These are phyloP conservation scores for Verruconis gallopava DNA, from an alignment of 2,329 filamentous ascomycete genomes.

Conservation along the genomic window DNA sequence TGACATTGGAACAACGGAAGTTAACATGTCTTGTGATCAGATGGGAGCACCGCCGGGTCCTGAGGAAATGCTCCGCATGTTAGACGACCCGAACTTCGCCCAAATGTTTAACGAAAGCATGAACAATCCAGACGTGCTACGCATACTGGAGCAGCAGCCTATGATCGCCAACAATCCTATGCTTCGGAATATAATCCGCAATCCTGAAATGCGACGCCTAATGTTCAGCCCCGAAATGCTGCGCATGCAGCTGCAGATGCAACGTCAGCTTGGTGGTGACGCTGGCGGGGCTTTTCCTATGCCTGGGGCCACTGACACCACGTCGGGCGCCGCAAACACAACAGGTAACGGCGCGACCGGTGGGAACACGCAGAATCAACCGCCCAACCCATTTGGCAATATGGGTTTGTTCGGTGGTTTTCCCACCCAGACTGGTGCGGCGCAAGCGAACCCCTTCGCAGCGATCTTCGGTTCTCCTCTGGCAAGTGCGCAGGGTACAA, in stretches of 20 bases:
- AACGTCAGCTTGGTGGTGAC: slow-evolving; percentile 49
- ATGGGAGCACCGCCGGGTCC: slow-evolving; percentile 80
- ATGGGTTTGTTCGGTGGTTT: neutral
- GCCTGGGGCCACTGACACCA: slow-evolving; percentile 82
- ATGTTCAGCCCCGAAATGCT: slow-evolving; percentile 83
- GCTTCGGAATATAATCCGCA: slow-evolving; percentile 75
- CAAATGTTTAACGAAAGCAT: slow-evolving; percentile 88
- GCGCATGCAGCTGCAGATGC: slow-evolving; percentile 70
- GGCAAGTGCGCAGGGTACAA: slow-evolving; percentile 19
- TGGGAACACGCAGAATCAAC: slow-evolving; percentile 10
- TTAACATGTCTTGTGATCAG: slow-evolving; percentile 42
- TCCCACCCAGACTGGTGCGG: slow-evolving; percentile 2
- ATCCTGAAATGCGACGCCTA: slow-evolving; percentile 80
- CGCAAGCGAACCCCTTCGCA: slow-evolving; percentile 44
- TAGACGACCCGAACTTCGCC: slow-evolving; percentile 76
- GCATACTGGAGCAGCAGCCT: slow-evolving; percentile 52
- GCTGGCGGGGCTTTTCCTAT: slow-evolving; percentile 57
- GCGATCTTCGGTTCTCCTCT: slow-evolving; percentile 31
- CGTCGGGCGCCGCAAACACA: slow-evolving; percentile 30
- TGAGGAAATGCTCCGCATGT: slow-evolving; percentile 70
- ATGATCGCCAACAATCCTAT: slow-evolving; percentile 85
- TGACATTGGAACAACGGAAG: neutral
- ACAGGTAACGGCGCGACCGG: neutral
- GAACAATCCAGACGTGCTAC: slow-evolving; percentile 85
- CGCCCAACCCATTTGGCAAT: neutral